A percentile compares a stretch with the other conserved stretches of the same genome.
These are phyloP conservation scores for Wickerhamomyces sp. DNA, from an alignment of 1,139 yeast species.

Conservation along the genomic window DNA sequence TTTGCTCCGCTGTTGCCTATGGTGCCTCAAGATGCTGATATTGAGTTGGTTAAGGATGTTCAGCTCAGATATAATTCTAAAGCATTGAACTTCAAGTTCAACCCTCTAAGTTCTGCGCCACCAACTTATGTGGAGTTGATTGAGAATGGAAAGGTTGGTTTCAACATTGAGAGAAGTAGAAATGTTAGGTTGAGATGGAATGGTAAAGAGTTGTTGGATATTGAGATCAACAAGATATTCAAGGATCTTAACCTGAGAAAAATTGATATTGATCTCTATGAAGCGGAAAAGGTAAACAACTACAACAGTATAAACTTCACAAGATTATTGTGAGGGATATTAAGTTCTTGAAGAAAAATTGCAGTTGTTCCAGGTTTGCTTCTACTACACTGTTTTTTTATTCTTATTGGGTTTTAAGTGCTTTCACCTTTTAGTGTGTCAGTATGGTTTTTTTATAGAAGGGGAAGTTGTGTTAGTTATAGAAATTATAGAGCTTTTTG, in stretches of 20 bases:
- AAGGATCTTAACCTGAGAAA: slow-evolving; percentile 10
- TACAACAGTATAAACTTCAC: slow-evolving; percentile 12
- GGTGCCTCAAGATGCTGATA: slow-evolving; percentile 21
- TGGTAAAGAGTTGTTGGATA: slow-evolving; percentile 14
- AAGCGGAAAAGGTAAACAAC: slow-evolving; percentile 6
- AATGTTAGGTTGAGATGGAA: slow-evolving; percentile 24
- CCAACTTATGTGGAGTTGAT: slow-evolving; percentile 64
- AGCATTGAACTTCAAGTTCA: slow-evolving; percentile 51
- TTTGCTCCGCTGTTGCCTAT: slow-evolving; percentile 20
- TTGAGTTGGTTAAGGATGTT: slow-evolving; percentile 31
- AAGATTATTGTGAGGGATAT: slow-evolving; percentile 14
- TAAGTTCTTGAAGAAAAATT: too few species aligned
- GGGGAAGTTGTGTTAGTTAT: too few species aligned
- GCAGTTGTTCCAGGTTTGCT: too few species aligned
- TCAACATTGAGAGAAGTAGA: slow-evolving; percentile 40
- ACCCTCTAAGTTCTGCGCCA: slow-evolving; percentile 56
- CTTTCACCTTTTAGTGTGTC: too few species aligned
- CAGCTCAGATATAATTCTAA: slow-evolving; percentile 38
- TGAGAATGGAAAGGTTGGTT: slow-evolving; percentile 67
- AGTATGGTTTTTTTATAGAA: too few species aligned
- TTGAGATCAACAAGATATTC: slow-evolving; percentile 16
- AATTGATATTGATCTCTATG: slow-evolving; percentile 19
- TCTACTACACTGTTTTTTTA: too few species aligned
- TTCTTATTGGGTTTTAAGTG: too few species aligned
- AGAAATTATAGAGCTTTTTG: too few species aligned